Conservation (phyloP, 495 filamentous ascomycete genomes). For the Daldinia loculata region DNA sequence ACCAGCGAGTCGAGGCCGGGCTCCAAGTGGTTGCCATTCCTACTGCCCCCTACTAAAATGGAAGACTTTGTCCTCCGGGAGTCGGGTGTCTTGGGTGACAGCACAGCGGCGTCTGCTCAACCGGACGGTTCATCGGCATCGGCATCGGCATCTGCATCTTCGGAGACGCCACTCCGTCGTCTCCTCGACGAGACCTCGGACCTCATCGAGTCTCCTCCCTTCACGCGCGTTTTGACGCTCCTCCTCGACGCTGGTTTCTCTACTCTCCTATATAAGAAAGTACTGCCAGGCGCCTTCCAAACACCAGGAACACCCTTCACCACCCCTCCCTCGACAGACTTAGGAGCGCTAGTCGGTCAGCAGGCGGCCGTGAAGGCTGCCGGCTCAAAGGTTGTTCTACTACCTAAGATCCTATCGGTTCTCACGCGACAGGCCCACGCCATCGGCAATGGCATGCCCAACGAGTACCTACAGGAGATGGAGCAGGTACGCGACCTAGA, state of each 20-base stretch:
- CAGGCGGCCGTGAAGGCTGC: constrained; percentile 50
- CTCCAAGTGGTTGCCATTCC: constrained; percentile 79
- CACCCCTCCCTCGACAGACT: constrained; percentile 28
- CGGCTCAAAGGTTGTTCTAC: constrained; percentile 70
- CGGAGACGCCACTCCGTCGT: constrained; percentile 71
- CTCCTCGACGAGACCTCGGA: constrained; percentile 97
- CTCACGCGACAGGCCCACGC: constrained; percentile 87
- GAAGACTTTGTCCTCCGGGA: constrained; percentile 85
- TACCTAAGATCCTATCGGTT: constrained; percentile 88
- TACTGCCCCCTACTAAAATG: constrained; percentile 79
- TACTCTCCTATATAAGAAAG: constrained; percentile 78
- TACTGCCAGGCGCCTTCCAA: constrained; percentile 81
- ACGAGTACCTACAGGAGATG: constrained; percentile 88
- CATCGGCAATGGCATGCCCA: constrained; percentile 84
- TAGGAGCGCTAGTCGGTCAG: constrained; percentile 42
- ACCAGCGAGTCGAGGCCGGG: constrained; percentile 55
- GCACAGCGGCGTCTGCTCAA: constrained; percentile 41
- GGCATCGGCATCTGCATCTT: constrained; percentile 34
- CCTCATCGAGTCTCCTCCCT: constrained; percentile 90
- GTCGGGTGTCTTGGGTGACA: constrained; percentile 74
- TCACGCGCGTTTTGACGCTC: constrained; percentile 80
- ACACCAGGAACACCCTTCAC: constrained; percentile 57
- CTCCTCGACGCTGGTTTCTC: constrained; percentile 90
- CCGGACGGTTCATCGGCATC: constrained; percentile 31
- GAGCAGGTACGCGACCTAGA: constrained; percentile 87